A percentile compares a stretch with the other conserved stretches of the same genome.
Conservation (phyloP, 805 yeast genomes). For the Scheffersomyces ergatensis region DNA sequence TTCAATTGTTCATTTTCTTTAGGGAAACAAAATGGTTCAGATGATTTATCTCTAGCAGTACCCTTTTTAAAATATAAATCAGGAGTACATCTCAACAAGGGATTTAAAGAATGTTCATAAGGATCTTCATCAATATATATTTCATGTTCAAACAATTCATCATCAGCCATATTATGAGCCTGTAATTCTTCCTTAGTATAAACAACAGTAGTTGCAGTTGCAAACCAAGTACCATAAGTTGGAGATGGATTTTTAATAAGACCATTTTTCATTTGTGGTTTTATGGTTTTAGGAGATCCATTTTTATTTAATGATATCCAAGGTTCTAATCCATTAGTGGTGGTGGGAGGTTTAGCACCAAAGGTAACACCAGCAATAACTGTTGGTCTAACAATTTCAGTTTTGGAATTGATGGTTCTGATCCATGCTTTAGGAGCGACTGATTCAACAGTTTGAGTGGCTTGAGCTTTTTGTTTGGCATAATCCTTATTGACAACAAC, state of each 20-base stretch:
- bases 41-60: conserved; percentile 46
- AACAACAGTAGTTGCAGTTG: conserved; percentile 59
- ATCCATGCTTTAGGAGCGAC: conserved; percentile 59
- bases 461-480: conserved; percentile 11
- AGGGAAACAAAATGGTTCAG: conserved; percentile 89
- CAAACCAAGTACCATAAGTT: conserved; percentile 72
- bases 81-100: conserved; percentile 84
- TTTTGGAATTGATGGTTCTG: conserved; percentile 61
- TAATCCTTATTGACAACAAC: conserved; percentile 29
- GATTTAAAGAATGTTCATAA: conserved; percentile 70
- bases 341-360: conserved; percentile 66
- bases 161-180: conserved; percentile 71
- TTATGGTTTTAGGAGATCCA: conserved; percentile 77
- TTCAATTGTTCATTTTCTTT: conserved; percentile 56
- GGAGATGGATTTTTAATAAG: conserved; percentile 64
- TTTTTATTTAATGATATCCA: conserved; percentile 79
- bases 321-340: conserved; percentile 68
- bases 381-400: conserved; percentile 63
- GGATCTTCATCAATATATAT: conserved; percentile 62
- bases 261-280: conserved; percentile 75
- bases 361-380: conserved; percentile 64
- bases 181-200: conserved; percentile 61
- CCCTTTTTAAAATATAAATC: conserved; percentile 68
- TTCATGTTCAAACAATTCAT: conserved; percentile 56
- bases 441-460: conserved; percentile 6